These are phyloP conservation scores for Alternaria sp. DNA, from an alignment of 2,329 filamentous ascomycete species.

Conservation along the genomic window DNA sequence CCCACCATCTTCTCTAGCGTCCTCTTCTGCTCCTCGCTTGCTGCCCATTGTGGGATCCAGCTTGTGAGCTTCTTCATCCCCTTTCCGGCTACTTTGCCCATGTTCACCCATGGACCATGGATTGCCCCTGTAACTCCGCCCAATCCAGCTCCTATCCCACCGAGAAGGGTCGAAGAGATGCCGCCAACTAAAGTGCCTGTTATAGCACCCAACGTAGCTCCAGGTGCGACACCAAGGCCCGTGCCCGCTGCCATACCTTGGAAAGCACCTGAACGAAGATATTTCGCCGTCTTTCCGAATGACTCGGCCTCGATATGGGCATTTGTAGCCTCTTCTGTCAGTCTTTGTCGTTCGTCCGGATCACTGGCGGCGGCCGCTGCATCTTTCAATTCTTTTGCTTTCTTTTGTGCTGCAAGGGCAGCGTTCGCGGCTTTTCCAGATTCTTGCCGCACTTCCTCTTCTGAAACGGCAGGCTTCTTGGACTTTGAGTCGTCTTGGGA, in stretches of 20 bases:
- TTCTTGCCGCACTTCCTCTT: slow-evolving; percentile 30
- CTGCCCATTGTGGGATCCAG: slow-evolving; percentile 26
- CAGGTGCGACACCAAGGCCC: slow-evolving; percentile 32
- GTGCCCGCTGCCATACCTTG: slow-evolving; percentile 36
- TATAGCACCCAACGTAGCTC: slow-evolving; percentile 29
- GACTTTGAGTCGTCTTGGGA: neutral
- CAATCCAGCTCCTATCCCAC: slow-evolving; percentile 30
- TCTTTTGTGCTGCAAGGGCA: slow-evolving; percentile 28
- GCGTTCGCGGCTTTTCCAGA: slow-evolving; percentile 31
- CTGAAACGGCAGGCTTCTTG: slow-evolving; percentile 23
- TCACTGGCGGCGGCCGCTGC: slow-evolving; percentile 28
- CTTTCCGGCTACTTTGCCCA: slow-evolving; percentile 26
- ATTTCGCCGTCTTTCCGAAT: slow-evolving; percentile 37
- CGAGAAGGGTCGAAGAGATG: slow-evolving; percentile 29
- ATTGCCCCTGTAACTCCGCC: slow-evolving; percentile 29
- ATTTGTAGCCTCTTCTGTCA: slow-evolving; percentile 34
- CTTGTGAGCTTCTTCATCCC: slow-evolving; percentile 29
- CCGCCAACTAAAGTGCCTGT: slow-evolving; percentile 34
- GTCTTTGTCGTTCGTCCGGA: slow-evolving; percentile 29
- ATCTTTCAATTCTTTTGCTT: slow-evolving; percentile 30
- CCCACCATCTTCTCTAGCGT: slow-evolving; percentile 33
- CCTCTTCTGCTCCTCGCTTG: slow-evolving; percentile 29
- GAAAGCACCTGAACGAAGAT: slow-evolving; percentile 34
- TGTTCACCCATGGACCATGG: slow-evolving; percentile 25
- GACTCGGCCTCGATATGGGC: slow-evolving; percentile 34